A percentile compares a stretch with the other conserved stretches of the same genome.
Conservation (phyloP, 257 asterid species). For the Fraxinus pennsylvanica region DNA sequence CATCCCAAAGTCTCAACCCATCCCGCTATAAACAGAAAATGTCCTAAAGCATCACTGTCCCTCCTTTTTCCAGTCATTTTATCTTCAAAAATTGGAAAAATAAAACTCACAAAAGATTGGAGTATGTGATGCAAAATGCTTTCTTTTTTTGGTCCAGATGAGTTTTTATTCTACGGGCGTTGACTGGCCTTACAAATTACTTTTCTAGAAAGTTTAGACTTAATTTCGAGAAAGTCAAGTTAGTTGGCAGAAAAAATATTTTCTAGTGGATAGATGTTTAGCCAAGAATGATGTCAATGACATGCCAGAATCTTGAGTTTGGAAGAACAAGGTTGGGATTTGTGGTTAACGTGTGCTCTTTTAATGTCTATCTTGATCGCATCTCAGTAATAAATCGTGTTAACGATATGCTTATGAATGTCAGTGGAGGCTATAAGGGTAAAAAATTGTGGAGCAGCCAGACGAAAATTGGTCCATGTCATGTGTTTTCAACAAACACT, state of each 20-base stretch:
- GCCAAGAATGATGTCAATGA: slow-evolving; percentile 61
- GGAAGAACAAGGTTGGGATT: slow-evolving; percentile 58
- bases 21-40: neutral
- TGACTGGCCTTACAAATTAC: neutral
- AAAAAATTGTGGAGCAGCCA: slow-evolving; percentile 45
- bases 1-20: slow-evolving; percentile 9
- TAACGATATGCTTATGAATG: slow-evolving; percentile 45
- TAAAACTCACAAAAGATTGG: too few relatives aligned
- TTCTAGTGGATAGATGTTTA: too few relatives aligned
- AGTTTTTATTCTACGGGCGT: slow-evolving; percentile 20
- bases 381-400: slow-evolving; percentile 35
- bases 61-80: neutral
- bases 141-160: slow-evolving; percentile 35
- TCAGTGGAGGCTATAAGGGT: slow-evolving; percentile 44
- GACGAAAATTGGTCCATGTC: slow-evolving; percentile 51
- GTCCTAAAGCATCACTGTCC: slow-evolving; percentile 11
- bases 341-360: slow-evolving; percentile 67
- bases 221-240: too few relatives aligned
- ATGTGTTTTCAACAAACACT: slow-evolving; percentile 64
- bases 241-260: too few relatives aligned
- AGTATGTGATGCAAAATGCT: neutral
- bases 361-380: slow-evolving; percentile 47
- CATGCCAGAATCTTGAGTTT: slow-evolving; percentile 62
- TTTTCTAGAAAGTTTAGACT: too few relatives aligned
- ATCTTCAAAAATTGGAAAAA: neutral